Evolutionary conservation across 208 protist genomes (phyloP).

Genomic region (Angomonas desouzai): DNA sequence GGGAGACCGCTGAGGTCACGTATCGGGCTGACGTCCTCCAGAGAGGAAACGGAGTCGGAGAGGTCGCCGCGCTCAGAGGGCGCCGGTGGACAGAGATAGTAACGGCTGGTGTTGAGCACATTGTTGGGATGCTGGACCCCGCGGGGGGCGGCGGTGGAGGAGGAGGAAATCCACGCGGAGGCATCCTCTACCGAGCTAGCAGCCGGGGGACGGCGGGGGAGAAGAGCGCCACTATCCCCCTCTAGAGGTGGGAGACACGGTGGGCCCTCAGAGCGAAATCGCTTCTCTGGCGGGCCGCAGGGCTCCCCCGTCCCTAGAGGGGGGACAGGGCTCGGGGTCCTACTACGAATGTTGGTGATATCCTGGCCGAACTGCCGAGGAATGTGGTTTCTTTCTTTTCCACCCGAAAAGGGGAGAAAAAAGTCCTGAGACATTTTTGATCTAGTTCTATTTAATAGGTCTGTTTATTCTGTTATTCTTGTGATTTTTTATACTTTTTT

Average conservation of each 20-base stretch:
- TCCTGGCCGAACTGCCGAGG: background rate
- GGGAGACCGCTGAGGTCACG: background rate
- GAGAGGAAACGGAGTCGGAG: constrained; percentile 2
- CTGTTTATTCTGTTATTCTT: too few species aligned
- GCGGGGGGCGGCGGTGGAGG: background rate
- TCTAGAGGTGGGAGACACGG: background rate
- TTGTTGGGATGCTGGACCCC: background rate
- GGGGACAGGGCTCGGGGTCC: background rate
- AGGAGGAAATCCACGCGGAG: background rate
- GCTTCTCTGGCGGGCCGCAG: constrained; percentile 2
- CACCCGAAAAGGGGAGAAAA: background rate
- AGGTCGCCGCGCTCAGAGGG: background rate
- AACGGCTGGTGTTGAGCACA: background rate
- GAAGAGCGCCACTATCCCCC: background rate
- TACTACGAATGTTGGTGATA: background rate
- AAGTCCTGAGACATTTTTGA: background rate
- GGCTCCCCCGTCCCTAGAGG: background rate
- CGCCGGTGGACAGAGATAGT: constrained; percentile 3
- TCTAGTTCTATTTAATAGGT: background rate
- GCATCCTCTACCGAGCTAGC: background rate
- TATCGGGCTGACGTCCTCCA: constrained; percentile 21
- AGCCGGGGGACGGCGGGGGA: background rate
- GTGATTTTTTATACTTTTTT: background rate
- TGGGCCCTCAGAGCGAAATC: background rate
- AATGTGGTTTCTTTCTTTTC: background rate